Base-by-base conservation (phyloP, 768 basidiomycete species). In the Boletus rex-veris region DNA sequence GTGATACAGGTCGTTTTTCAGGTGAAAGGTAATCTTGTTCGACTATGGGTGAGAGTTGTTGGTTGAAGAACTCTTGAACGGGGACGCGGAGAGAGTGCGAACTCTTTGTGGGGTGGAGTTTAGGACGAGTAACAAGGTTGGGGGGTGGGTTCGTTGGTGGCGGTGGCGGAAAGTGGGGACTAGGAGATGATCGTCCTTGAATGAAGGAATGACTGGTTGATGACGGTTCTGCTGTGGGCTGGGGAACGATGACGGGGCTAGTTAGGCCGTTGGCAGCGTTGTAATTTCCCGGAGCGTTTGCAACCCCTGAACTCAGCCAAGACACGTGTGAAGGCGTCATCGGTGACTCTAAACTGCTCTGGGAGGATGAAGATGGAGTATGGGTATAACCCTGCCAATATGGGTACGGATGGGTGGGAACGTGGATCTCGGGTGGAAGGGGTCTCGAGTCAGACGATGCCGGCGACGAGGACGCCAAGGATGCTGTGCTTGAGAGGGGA, bases 21-120 rank as follows among this genome's bases (percentile, higher is more conserved):
- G 82, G 82, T 7, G 83, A 82, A 50, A 82, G 63, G 60, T 85
- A 85, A 50, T 85, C 82, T 58, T 79, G 79, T 68, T 87, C 86
- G 9, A 75, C 76, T 38, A 88, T 86, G 0, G 86, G 85, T 2
- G 85, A 85, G 36, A 87, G 76, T 42, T 78, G 84, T 46, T 60
- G 62, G 46, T 57, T 66, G 48, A 58, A 64, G 31, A 58, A 60
- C 47, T 62, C 71, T 31, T 63, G 66, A 19, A 65, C 49, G 26
- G 78, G 74, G 15, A 74, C 67, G 33, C 74, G 76, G 26, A 80
- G 64, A 15, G 76, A 77, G 38, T 75, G 76, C 9, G 75, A 71
- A 53, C 77, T 77, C 58, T 72, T 68, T 30, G 69, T 61, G 9
- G 64, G 53, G 19, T 66, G 60, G 15, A 74, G 61, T 49, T 70